A percentile compares a stretch with the other conserved stretches of the same genome.
These are phyloP conservation scores for Trichothecium sympodiale DNA, from an alignment of 2,329 filamentous ascomycete genomes.

Conservation along the genomic window DNA sequence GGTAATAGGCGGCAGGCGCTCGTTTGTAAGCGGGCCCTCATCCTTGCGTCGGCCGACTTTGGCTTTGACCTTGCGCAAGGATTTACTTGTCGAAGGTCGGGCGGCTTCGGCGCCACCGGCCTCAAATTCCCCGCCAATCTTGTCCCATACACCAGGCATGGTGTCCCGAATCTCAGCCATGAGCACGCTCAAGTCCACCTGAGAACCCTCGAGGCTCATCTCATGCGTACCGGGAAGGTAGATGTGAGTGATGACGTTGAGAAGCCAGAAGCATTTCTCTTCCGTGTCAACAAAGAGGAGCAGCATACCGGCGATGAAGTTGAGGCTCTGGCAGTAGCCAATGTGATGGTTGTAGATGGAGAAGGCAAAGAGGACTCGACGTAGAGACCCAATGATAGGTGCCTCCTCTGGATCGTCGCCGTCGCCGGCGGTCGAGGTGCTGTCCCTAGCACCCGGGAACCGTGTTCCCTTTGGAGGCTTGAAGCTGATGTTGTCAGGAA, in stretches of 20 bases:
- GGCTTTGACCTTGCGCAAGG: conserved; percentile 24
- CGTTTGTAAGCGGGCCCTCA: conserved; percentile 26
- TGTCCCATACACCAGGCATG: conserved; percentile 75
- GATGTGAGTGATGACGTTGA: conserved; percentile 81
- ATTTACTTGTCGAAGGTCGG: conserved; percentile 22
- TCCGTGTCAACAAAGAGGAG: conserved; percentile 80
- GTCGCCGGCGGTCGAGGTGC: conserved; percentile 10
- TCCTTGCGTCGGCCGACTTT: conserved; percentile 26
- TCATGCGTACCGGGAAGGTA: conserved; percentile 90
- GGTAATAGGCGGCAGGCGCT: conserved; percentile 74
- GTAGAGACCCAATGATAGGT: conserved; percentile 67
- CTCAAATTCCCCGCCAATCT: conserved; percentile 72
- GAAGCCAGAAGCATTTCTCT: conserved; percentile 84
- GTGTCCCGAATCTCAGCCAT: conserved; percentile 79
- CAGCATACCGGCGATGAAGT: conserved; percentile 84
- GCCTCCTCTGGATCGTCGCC: conserved; percentile 47
- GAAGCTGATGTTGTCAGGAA: conserved; percentile 87
- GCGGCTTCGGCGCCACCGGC: conserved; percentile 22
- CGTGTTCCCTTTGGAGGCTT: conserved; percentile 43
- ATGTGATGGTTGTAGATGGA: conserved; percentile 83
- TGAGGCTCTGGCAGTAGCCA: conserved; percentile 91
- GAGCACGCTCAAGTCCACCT: conserved; percentile 85
- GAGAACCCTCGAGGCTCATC: conserved; percentile 79
- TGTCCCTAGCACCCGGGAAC: conserved; percentile 14
- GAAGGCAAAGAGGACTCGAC: conserved; percentile 80